phyloP scores from a whole-genome alignment of 1,139 yeast species.

The Suhomyces wounanorum region DNA sequence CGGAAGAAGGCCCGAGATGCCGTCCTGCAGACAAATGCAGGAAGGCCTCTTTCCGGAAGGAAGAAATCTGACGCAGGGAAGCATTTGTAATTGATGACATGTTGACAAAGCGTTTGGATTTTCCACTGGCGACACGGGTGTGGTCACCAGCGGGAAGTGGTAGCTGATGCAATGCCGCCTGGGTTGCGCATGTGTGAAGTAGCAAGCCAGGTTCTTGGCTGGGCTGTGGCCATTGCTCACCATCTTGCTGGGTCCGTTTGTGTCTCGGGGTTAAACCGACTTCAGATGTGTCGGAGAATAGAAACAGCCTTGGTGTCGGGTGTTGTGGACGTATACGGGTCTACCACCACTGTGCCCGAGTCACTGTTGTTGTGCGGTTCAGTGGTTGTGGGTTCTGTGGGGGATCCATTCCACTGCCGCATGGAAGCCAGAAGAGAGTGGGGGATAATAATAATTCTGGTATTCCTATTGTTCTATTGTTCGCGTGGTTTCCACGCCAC shows the following conservation, averaged over 20 bases:
- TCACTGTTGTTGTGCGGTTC: no score
- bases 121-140: background rate
- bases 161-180: background rate
- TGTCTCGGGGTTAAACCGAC: no score
- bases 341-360: no score
- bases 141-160: background rate
- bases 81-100: background rate
- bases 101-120: background rate
- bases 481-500: background rate
- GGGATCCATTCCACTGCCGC: background rate
- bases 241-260: no score
- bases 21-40: background rate
- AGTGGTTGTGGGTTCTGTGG: background rate
- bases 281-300: no score
- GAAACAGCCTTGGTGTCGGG: no score
- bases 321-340: no score
- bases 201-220: no score
- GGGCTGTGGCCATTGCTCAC: no score
- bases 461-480: background rate
- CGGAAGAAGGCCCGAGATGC: background rate
- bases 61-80: conserved; percentile 2
- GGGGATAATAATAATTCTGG: background rate
- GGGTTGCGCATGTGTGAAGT: no score
- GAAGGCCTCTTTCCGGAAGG: background rate
- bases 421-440: background rate